These are phyloP conservation scores for Raffaelea arxii DNA, from an alignment of 2,329 filamentous ascomycete genomes.

Conservation along the genomic window DNA sequence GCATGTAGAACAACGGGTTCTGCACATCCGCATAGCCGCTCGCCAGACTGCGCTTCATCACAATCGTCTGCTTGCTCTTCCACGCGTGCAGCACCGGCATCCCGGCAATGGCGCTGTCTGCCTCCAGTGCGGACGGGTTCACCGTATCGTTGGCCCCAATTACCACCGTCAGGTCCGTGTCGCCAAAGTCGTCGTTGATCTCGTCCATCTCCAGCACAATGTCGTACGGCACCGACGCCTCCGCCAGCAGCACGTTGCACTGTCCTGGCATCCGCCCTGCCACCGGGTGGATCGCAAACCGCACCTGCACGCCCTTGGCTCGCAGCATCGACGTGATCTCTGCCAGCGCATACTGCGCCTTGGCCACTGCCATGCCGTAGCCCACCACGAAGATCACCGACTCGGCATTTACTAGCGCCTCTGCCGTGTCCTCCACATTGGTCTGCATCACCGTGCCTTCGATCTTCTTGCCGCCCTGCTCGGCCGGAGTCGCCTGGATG, in stretches of 20 bases:
- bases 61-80: conserved; percentile 87
- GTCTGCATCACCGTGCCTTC: conserved; percentile 73
- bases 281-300: conserved; percentile 84
- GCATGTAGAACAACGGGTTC: conserved; percentile 92
- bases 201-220: conserved; percentile 94
- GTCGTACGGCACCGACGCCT: conserved; percentile 82
- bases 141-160: conserved; percentile 92
- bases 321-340: conserved; percentile 69
- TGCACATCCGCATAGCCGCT: conserved; percentile 86
- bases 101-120: conserved; percentile 74
- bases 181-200: conserved; percentile 83
- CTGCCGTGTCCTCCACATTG: conserved; percentile 70
- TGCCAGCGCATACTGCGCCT: conserved; percentile 83
- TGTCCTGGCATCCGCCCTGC: conserved; percentile 89
- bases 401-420: conserved; percentile 65
- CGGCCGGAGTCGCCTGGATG: conserved; percentile 48
- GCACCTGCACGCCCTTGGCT: conserved; percentile 67
- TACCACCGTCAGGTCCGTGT: conserved; percentile 78
- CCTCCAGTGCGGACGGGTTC: conserved; percentile 79
- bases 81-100: conserved; percentile 90
- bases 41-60: conserved; percentile 88
- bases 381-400: conserved; percentile 85
- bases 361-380: conserved; percentile 90
- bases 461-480: conserved; percentile 57
- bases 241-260: conserved; percentile 82